phyloP scores from a whole-genome alignment of 179 eudicot genomes.

The Vitellaria paradoxa region DNA sequence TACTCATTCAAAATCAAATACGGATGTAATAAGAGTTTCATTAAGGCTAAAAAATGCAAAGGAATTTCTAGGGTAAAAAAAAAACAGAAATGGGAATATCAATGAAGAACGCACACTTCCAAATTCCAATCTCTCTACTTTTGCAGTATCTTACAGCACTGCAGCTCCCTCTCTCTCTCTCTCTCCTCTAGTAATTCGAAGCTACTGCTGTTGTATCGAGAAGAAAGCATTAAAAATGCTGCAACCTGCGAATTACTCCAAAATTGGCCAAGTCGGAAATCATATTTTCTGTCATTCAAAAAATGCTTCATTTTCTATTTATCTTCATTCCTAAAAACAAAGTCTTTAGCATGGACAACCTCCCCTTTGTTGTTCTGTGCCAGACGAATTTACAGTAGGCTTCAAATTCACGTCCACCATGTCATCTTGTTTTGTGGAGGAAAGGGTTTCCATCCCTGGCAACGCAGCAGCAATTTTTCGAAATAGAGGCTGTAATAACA shows the following conservation, averaged over 20 bases:
- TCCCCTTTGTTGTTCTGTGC: conserved; percentile 65
- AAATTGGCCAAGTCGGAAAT: not conserved
- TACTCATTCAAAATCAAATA: not conserved
- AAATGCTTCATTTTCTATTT: not conserved
- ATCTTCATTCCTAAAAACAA: conserved; percentile 4
- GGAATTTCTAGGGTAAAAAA: not conserved
- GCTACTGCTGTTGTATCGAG: not conserved
- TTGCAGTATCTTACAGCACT: not conserved
- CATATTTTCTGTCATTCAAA: not conserved
- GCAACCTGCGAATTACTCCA: not conserved
- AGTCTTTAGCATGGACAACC: conserved; percentile 66
- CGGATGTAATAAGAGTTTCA: too few species aligned
- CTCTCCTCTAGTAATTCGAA: not conserved
- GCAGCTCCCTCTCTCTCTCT: not conserved
- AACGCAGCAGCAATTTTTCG: conserved; percentile 85
- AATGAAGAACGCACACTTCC: not conserved
- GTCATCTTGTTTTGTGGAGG: conserved; percentile 82
- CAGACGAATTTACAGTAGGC: conserved; percentile 45
- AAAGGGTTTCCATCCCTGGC: conserved; percentile 84
- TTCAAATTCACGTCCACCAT: conserved; percentile 91
- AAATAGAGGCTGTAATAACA: conserved; percentile 59
- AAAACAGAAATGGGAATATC: not conserved
- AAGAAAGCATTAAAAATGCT: not conserved
- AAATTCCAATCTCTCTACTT: not conserved
- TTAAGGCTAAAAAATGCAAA: too few species aligned